Evolutionary conservation across 75 land plant species (phyloP).

Genomic region (Cryptomeria japonica): DNA sequence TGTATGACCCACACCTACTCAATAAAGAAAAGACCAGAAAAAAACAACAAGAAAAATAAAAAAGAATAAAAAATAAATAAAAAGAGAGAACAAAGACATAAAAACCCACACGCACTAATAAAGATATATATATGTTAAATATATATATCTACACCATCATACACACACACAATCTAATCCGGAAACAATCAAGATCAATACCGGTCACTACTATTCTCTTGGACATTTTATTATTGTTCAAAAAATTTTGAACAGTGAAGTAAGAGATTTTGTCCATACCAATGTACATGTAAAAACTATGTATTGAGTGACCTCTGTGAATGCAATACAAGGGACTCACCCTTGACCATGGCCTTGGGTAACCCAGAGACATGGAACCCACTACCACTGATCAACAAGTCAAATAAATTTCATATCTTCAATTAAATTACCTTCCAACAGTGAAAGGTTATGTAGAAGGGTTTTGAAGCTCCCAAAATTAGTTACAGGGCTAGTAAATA

Average conservation of each 20-base stretch:
- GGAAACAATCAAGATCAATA: too few relatives aligned
- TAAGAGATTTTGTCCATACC: neutral
- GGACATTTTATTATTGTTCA: too few relatives aligned
- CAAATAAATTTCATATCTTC: neutral
- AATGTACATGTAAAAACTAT: neutral
- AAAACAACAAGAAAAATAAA: too few relatives aligned
- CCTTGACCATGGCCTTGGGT: neutral
- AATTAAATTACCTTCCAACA: neutral
- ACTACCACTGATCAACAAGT: neutral
- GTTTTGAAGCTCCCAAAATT: neutral
- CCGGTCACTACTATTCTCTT: too few relatives aligned
- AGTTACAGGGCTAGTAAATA: neutral
- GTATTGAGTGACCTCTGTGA: neutral
- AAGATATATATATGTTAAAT: too few relatives aligned
- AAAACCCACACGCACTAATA: too few relatives aligned
- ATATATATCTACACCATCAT: too few relatives aligned
- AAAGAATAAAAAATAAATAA: too few relatives aligned
- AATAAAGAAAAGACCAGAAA: too few relatives aligned
- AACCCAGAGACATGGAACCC: neutral
- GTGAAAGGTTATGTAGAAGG: neutral
- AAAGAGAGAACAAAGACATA: too few relatives aligned
- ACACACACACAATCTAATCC: too few relatives aligned
- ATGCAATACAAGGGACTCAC: neutral
- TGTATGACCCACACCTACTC: too few relatives aligned
- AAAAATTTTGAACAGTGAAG: neutral